phyloP scores from a whole-genome alignment of 2,329 filamentous ascomycete species.

The Camptophora hylomeconis region DNA sequence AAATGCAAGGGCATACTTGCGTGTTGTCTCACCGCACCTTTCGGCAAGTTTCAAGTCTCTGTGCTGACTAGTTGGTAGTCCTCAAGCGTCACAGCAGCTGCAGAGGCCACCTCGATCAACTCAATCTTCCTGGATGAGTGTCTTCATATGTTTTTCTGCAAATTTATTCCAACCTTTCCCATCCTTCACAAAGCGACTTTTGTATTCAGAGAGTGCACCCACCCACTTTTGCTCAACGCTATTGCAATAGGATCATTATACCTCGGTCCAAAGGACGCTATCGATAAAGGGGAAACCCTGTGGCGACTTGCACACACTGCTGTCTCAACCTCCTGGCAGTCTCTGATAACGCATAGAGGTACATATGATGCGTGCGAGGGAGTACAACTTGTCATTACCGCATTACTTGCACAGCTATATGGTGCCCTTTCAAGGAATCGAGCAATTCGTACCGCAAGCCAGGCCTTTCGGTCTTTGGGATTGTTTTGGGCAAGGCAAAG shows the following conservation, averaged over 20 bases:
- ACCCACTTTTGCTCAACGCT: slow-evolving; percentile 31
- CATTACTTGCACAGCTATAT: slow-evolving; percentile 31
- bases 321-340: slow-evolving; percentile 34
- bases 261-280: slow-evolving; percentile 29
- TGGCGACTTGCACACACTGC: slow-evolving; percentile 34
- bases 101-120: slow-evolving; percentile 30
- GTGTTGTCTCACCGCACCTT: too few species aligned
- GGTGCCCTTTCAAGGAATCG: slow-evolving; percentile 31
- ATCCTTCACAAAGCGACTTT: slow-evolving; percentile 33
- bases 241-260: slow-evolving; percentile 35
- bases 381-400: slow-evolving; percentile 31
- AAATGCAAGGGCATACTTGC: too few species aligned
- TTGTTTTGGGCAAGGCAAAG: slow-evolving; percentile 35
- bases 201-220: slow-evolving; percentile 31
- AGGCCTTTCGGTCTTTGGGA: slow-evolving; percentile 31
- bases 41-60: too few species aligned
- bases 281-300: slow-evolving; percentile 31
- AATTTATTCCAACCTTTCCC: slow-evolving; percentile 34
- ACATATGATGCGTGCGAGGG: slow-evolving; percentile 31
- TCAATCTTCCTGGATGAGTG: slow-evolving; percentile 35
- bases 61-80: slow-evolving; percentile 22
- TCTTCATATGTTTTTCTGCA: slow-evolving; percentile 34
- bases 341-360: slow-evolving; percentile 29
- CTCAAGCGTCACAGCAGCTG: slow-evolving; percentile 31
- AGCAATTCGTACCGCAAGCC: slow-evolving; percentile 30